A percentile compares a stretch with the other conserved stretches of the same genome.
These are phyloP conservation scores for Plasmodium vinckei DNA, from an alignment of 169 alveolate genomes.

Conservation along the genomic window DNA sequence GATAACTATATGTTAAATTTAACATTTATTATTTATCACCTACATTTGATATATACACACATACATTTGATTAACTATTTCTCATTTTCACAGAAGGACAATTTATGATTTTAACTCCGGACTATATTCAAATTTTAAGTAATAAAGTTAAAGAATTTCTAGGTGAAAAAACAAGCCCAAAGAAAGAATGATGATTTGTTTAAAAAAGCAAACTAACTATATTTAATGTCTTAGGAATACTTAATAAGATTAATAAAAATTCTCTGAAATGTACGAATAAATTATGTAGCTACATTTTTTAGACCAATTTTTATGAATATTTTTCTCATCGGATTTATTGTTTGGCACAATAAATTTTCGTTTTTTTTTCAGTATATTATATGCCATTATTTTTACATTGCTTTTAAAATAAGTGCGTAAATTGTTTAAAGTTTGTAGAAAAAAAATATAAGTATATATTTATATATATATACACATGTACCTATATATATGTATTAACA, in stretches of 20 bases:
- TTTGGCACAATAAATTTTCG: too few species aligned
- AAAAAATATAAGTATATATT: constrained; percentile 13
- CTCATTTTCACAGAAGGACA: constrained; percentile 21
- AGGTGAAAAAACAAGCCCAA: neutral
- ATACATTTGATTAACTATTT: neutral
- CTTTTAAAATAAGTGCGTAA: neutral
- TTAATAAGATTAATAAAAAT: too few species aligned
- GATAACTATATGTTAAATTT: neutral
- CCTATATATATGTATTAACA: constrained; percentile 9
- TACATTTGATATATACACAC: neutral
- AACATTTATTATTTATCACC: neutral
- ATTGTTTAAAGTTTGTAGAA: neutral
- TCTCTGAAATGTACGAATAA: too few species aligned
- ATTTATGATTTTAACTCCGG: constrained; percentile 11
- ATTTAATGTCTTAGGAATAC: too few species aligned
- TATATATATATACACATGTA: neutral
- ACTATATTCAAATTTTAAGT: constrained; percentile 14
- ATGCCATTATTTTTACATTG: neutral
- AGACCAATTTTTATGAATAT: too few species aligned
- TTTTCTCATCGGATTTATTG: too few species aligned
- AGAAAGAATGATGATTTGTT: constrained; percentile 1
- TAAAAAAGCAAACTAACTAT: neutral
- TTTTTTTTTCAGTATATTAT: too few species aligned
- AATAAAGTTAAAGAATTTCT: constrained; percentile 32
- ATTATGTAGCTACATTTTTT: too few species aligned